A percentile compares a stretch with the other conserved stretches of the same genome.
These are phyloP conservation scores for Rhodotorula taiwanensis DNA, from an alignment of 768 basidiomycete species.

Conservation along the genomic window DNA sequence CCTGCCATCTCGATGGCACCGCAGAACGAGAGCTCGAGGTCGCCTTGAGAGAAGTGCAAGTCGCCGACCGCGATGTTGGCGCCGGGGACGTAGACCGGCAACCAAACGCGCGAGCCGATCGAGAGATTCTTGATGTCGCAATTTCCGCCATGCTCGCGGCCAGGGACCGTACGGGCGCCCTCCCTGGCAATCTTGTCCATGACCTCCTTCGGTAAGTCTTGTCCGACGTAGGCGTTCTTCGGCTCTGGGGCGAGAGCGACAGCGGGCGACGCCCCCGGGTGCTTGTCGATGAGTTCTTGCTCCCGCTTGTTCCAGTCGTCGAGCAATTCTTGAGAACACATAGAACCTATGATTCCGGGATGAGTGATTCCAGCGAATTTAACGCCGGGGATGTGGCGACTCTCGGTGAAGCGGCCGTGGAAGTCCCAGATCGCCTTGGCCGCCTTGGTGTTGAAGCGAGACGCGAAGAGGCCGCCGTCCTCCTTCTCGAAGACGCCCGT, in stretches of 20 bases:
- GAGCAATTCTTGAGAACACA: conserved; percentile 65
- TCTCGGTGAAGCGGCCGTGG: conserved; percentile 49
- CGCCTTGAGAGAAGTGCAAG: conserved; percentile 72
- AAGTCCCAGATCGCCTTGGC: conserved; percentile 78
- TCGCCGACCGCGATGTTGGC: conserved; percentile 73
- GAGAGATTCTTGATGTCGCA: conserved; percentile 55
- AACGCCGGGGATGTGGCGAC: conserved; percentile 70
- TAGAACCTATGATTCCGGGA: conserved; percentile 57
- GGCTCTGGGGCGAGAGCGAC: conserved; percentile 61
- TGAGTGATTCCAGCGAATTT: conserved; percentile 71
- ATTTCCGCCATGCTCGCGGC: conserved; percentile 65
- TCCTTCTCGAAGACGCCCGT: conserved; percentile 63
- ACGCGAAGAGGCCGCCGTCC: conserved; percentile 66
- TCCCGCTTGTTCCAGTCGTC: conserved; percentile 70
- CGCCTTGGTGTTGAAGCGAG: conserved; percentile 61
- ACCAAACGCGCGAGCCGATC: conserved; percentile 53
- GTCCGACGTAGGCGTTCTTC: conserved; percentile 62
- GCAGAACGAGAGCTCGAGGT: conserved; percentile 51
- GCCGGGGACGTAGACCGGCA: conserved; percentile 69
- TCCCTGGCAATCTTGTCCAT: conserved; percentile 56
- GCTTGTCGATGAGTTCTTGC: conserved; percentile 55
- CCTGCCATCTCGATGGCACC: conserved; percentile 69
- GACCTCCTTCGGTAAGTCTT: conserved; percentile 53
- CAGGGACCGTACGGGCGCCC: conserved; percentile 68
- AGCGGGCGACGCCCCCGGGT: conserved; percentile 54